These are phyloP conservation scores for Macrolepiota fuliginosa DNA, from an alignment of 768 basidiomycete genomes.

Conservation along the genomic window DNA sequence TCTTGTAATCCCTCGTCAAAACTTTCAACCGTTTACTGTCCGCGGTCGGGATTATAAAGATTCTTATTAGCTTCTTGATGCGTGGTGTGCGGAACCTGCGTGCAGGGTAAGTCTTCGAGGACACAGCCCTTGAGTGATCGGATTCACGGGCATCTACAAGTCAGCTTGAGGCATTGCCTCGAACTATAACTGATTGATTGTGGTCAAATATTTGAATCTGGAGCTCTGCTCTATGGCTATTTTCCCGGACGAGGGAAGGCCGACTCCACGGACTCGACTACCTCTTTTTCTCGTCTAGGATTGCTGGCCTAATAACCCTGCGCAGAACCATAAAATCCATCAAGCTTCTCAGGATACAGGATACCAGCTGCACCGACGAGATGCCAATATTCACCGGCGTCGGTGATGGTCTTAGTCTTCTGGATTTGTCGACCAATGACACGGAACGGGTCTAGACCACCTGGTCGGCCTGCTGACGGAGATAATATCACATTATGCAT, in stretches of 20 bases:
- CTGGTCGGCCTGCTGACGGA: neutral
- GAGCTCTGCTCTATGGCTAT: too few relatives aligned
- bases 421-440: neutral
- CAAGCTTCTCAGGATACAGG: neutral
- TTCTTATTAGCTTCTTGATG: neutral
- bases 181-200: too few relatives aligned
- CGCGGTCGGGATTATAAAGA: neutral
- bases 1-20: neutral
- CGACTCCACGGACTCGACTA: neutral
- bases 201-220: neutral
- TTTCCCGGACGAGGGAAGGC: neutral
- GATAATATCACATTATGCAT: neutral
- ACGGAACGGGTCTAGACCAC: neutral
- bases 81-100: neutral
- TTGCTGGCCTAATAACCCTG: neutral
- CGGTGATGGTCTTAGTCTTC: neutral
- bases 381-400: neutral
- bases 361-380: neutral
- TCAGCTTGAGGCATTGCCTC: too few relatives aligned
- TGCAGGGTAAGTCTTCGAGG: neutral
- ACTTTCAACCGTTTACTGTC: neutral
- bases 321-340: neutral
- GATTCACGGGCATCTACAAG: too few relatives aligned
- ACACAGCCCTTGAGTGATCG: neutral
- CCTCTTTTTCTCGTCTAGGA: too few relatives aligned